A percentile compares a stretch with the other conserved stretches of the same genome.
Evolutionary conservation across 2,329 filamentous ascomycete genomes (phyloP).

Genomic region (Fusarium metavorans): DNA sequence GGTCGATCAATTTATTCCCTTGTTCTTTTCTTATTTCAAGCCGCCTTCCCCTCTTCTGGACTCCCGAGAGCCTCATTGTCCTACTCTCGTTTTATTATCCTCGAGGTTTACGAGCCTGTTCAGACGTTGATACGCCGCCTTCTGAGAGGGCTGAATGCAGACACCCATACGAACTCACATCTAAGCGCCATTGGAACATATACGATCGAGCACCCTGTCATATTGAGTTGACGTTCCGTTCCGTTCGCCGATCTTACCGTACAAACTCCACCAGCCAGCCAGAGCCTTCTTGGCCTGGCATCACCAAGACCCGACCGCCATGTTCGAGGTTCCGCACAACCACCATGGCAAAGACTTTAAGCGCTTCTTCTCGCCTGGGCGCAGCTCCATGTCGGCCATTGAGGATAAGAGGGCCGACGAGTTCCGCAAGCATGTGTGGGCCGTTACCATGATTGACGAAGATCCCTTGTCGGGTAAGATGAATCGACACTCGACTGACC

Average conservation of each 20-base stretch:
- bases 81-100: conserved; percentile 21
- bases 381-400: conserved; percentile 44
- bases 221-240: neutral
- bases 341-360: conserved; percentile 44
- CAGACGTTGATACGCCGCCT: neutral
- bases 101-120: neutral
- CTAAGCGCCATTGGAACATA: conserved; percentile 4
- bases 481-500: conserved; percentile 35
- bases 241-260: conserved; percentile 15
- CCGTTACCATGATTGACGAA: conserved; percentile 45
- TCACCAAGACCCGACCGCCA: conserved; percentile 14
- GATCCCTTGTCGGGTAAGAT: conserved; percentile 32
- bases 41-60: neutral
- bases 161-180: neutral
- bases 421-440: conserved; percentile 44
- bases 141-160: conserved; percentile 1
- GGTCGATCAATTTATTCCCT: neutral
- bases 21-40: conserved; percentile 16
- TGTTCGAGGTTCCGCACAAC: conserved; percentile 45
- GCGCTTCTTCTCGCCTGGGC: conserved; percentile 43
- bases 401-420: conserved; percentile 44
- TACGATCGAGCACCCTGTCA: conserved; percentile 16
- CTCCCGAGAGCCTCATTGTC: conserved; percentile 15
- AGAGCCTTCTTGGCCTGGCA: neutral
- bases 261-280: conserved; percentile 18